phyloP scores from a whole-genome alignment of 371 early-diverging fungal species.

The Rozella allomycis region DNA sequence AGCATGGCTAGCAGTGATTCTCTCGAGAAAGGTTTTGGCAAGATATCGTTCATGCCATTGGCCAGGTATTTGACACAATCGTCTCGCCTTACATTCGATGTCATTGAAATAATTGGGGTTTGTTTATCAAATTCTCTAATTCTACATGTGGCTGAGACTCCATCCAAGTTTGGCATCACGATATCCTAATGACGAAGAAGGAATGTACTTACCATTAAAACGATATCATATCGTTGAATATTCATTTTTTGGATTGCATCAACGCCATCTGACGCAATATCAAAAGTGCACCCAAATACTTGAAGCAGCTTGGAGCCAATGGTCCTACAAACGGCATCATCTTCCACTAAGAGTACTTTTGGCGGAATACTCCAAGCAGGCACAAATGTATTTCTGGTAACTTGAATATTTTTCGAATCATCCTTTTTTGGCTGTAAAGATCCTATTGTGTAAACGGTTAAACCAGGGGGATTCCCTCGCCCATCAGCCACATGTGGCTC shows the following conservation, averaged over 20 bases:
- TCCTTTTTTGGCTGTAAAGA: no score
- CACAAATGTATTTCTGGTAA: conserved; percentile 4
- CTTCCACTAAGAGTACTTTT: conserved; percentile 48
- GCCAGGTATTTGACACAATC: conserved; percentile 45
- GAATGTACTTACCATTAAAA: conserved; percentile 37
- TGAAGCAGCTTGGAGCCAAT: conserved; percentile 35
- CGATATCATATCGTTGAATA: conserved; percentile 42
- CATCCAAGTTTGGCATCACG: conserved; percentile 50
- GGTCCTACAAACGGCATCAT: conserved; percentile 42
- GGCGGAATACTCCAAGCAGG: conserved; percentile 41
- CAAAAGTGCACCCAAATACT: conserved; percentile 44
- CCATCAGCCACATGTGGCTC: no score
- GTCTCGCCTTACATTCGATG: conserved; percentile 38
- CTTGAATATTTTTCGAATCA: no score
- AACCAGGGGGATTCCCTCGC: no score
- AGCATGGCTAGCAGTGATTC: conserved; percentile 4
- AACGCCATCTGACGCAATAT: conserved; percentile 46
- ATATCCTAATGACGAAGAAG: conserved; percentile 27
- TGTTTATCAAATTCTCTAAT: conserved; percentile 47
- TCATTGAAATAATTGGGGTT: conserved; percentile 60
- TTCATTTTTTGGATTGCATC: conserved; percentile 46
- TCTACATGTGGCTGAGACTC: conserved; percentile 44
- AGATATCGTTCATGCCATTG: conserved; percentile 56
- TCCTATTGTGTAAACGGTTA: no score
- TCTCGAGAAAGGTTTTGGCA: conserved; percentile 52